Evolutionary conservation across 192 early-diverging fungal species (phyloP).

Genomic region (Entomortierella lignicola): DNA sequence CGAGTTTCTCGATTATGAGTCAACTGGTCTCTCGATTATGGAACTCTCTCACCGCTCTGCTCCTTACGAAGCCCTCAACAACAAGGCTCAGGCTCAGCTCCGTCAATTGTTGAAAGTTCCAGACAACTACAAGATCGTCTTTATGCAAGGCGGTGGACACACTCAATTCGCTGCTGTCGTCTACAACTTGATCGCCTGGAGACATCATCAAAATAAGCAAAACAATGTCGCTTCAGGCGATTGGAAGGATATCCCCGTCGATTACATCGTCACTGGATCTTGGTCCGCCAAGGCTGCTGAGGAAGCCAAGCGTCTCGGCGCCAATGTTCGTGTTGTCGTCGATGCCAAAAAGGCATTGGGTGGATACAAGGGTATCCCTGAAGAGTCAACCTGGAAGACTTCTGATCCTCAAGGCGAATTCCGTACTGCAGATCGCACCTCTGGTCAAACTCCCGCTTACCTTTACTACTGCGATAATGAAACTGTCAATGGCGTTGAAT

Average conservation of each 20-base stretch:
- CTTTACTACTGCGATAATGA: slow-evolving; percentile 99
- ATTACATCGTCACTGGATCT: slow-evolving; percentile 91
- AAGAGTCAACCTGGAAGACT: slow-evolving; percentile 67
- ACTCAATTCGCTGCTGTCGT: slow-evolving; percentile 92
- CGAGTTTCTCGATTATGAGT: slow-evolving; percentile 86
- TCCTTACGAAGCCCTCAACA: slow-evolving; percentile 81
- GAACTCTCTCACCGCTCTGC: slow-evolving; percentile 95
- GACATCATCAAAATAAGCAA: slow-evolving; percentile 48
- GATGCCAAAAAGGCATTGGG: slow-evolving; percentile 72
- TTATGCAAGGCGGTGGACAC: slow-evolving; percentile 96
- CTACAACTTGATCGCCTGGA: slow-evolving; percentile 86
- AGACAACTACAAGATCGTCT: slow-evolving; percentile 89
- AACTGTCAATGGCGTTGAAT: slow-evolving; percentile 97
- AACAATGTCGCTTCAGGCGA: slow-evolving; percentile 13
- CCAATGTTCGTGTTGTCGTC: slow-evolving; percentile 80
- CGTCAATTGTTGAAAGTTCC: slow-evolving; percentile 83
- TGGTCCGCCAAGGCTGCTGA: slow-evolving; percentile 91
- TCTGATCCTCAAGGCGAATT: slow-evolving; percentile 16
- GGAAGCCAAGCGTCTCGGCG: slow-evolving; percentile 88
- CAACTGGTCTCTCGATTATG: slow-evolving; percentile 91
- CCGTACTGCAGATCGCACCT: slow-evolving; percentile 53
- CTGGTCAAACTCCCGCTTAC: slow-evolving; percentile 80
- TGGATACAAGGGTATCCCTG: slow-evolving; percentile 66
- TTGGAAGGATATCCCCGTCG: slow-evolving; percentile 68
- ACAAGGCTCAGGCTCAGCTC: slow-evolving; percentile 79